phyloP scores from a whole-genome alignment of 371 early-diverging fungal species.

The Nosema granulosis region DNA sequence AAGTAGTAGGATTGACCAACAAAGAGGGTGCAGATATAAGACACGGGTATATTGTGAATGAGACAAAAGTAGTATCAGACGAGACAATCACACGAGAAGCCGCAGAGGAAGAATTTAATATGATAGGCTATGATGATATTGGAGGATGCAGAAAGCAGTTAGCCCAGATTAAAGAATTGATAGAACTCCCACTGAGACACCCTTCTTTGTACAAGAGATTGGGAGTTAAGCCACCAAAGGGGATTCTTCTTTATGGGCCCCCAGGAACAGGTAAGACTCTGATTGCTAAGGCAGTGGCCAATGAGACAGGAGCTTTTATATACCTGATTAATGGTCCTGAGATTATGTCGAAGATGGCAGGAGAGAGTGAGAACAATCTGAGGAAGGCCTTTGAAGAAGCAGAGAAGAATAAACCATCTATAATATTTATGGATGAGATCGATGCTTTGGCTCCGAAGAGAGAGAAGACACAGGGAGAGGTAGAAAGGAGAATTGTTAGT shows the following conservation, averaged over 20 bases:
- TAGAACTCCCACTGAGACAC: conserved; percentile 94
- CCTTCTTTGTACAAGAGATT: conserved; percentile 92
- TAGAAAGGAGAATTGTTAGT: conserved; percentile 94
- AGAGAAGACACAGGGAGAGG: conserved; percentile 97
- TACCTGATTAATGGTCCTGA: conserved; percentile 96
- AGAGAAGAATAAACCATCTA: conserved; percentile 87
- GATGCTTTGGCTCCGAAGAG: conserved; percentile 99
- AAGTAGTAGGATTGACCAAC: conserved; percentile 80
- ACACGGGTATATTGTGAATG: conserved; percentile 70
- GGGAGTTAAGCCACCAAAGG: conserved; percentile 89
- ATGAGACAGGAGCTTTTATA: conserved; percentile 87
- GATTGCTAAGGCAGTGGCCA: conserved; percentile 88
- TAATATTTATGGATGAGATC: conserved; percentile 98
- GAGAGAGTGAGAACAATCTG: conserved; percentile 92
- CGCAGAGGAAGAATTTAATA: conserved; percentile 86
- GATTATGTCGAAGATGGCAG: conserved; percentile 98
- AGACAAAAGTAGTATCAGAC: conserved; percentile 92
- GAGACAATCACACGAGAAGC: conserved; percentile 94
- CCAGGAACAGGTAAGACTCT: conserved; percentile 96
- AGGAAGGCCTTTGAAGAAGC: conserved; percentile 97
- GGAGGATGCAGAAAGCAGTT: conserved; percentile 96
- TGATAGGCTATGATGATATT: conserved; percentile 96
- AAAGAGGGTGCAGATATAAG: conserved; percentile 47
- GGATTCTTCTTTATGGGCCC: conserved; percentile 86
- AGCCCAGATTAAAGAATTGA: conserved; percentile 96